phyloP scores from a whole-genome alignment of 228 moss, liverwort and hornwort species.

The Sphagnum magellanicum region DNA sequence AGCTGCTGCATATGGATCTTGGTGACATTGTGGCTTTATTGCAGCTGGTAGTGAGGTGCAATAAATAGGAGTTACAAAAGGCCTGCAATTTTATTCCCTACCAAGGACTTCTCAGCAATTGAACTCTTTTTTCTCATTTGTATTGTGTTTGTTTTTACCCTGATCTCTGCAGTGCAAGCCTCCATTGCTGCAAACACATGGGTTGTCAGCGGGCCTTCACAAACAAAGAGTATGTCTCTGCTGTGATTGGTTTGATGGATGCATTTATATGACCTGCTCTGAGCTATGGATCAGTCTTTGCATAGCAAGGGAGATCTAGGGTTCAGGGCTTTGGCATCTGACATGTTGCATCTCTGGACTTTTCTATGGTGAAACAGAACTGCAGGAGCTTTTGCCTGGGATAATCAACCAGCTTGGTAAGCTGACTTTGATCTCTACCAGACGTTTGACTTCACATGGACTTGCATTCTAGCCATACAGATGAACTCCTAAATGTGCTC shows the following conservation, averaged over 20 bases:
- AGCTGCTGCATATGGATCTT: background rate
- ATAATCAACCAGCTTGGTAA: constrained; percentile 97
- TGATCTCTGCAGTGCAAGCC: constrained; percentile 56
- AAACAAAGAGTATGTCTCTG: constrained; percentile 58
- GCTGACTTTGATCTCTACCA: background rate
- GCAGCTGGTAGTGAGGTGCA: no score
- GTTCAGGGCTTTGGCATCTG: no score
- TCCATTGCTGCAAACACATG: constrained; percentile 96
- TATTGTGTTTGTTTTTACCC: background rate
- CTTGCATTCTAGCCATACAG: no score
- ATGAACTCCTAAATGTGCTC: no score
- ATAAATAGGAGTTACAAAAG: background rate
- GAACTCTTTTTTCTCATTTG: background rate
- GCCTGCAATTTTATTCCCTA: background rate
- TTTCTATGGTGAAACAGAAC: constrained; percentile 22
- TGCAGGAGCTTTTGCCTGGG: constrained; percentile 90
- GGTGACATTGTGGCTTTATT: background rate
- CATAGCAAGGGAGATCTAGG: no score
- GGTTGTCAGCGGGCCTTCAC: constrained; percentile 93
- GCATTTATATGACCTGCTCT: background rate
- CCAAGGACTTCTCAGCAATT: background rate
- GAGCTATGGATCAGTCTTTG: no score
- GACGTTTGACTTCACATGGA: no score
- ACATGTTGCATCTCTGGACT: no score
- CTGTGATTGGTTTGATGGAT: background rate